Conservation (phyloP, 1,284 basidiomycete species). For the Tilletia setariae region DNA sequence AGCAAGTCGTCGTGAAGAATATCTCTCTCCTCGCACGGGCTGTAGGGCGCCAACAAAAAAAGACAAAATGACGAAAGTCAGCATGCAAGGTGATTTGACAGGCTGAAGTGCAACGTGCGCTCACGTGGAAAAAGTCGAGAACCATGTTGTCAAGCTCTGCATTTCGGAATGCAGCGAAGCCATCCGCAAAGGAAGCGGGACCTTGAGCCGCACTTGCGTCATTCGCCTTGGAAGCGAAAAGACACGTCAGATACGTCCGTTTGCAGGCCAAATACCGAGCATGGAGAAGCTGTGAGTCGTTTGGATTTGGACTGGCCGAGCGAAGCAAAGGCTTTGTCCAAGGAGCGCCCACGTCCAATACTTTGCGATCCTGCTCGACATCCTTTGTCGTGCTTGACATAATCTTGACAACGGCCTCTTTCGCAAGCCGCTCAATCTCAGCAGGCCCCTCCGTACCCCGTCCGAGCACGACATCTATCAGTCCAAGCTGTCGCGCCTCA, state of each 20-base stretch:
- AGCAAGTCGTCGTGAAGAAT: conserved; percentile 55
- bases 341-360: conserved; percentile 25
- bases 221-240: conserved; percentile 33
- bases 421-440: conserved; percentile 22
- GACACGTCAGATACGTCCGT: conserved; percentile 47
- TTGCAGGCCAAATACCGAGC: conserved; percentile 25
- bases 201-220: background rate
- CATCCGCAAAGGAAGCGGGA: conserved; percentile 16
- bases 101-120: too few relatives aligned
- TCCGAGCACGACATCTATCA: conserved; percentile 35
- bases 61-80: too few relatives aligned
- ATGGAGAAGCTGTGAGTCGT: conserved; percentile 13
- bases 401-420: conserved; percentile 28
- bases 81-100: too few relatives aligned
- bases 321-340: conserved; percentile 33
- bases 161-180: conserved; percentile 52
- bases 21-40: conserved; percentile 52
- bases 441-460: conserved; percentile 19
- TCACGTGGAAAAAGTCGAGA: conserved; percentile 56
- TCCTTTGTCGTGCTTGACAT: conserved; percentile 25
- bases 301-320: conserved; percentile 36
- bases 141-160: conserved; percentile 59
- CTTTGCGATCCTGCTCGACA: background rate
- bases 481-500: conserved; percentile 27
- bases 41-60: too few relatives aligned